A percentile compares a stretch with the other conserved stretches of the same genome.
phyloP scores from a whole-genome alignment of 1,284 basidiomycete genomes.

The Malassezia restricta region DNA sequence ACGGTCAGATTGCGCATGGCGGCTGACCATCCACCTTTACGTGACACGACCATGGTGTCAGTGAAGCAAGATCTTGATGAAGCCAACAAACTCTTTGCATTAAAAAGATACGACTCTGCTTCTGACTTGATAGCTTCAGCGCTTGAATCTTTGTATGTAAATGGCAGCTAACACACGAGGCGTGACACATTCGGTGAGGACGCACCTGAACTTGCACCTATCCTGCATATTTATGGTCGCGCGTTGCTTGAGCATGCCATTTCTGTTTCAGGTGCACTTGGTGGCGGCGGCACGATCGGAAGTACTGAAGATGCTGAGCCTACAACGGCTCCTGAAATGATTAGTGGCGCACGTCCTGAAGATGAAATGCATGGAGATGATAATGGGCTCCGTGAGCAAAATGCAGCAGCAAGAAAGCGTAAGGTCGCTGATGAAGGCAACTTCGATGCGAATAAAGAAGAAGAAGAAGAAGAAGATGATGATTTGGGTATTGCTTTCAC shows the following conservation, averaged over 20 bases:
- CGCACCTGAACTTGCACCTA: constrained; percentile 30
- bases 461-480: constrained; percentile 20
- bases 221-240: constrained; percentile 39
- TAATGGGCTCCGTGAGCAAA: constrained; percentile 29
- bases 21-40: too few species aligned
- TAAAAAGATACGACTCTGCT: constrained; percentile 29
- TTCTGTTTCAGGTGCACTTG: constrained; percentile 34
- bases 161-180: constrained; percentile 1
- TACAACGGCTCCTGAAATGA: neutral
- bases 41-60: neutral
- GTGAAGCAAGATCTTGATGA: constrained; percentile 21
- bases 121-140: constrained; percentile 28
- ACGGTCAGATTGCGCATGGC: too few species aligned
- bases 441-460: neutral
- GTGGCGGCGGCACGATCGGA: constrained; percentile 19
- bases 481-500: constrained; percentile 37
- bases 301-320: neutral
- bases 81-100: constrained; percentile 29
- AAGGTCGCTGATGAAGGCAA: neutral
- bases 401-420: neutral
- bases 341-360: neutral
- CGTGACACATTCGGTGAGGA: constrained; percentile 26
- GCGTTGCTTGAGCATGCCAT: constrained; percentile 38
- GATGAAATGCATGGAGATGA: constrained; percentile 33
- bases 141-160: constrained; percentile 28